phyloP scores from a whole-genome alignment of 768 basidiomycete species.

The Russula sp. region DNA sequence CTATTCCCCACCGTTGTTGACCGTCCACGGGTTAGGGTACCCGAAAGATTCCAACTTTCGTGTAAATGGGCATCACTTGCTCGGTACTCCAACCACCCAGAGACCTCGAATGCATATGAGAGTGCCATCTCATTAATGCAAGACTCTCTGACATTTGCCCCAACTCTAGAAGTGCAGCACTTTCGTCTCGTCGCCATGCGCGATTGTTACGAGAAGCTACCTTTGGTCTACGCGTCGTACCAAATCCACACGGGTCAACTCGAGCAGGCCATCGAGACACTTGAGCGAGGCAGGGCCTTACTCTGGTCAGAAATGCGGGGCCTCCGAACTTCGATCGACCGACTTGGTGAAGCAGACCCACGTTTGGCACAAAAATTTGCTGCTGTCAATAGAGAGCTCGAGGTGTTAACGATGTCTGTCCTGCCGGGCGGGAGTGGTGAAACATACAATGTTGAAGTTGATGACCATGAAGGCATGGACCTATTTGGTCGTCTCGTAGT shows the following conservation, averaged over 20 bases:
- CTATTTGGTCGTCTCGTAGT: not conserved
- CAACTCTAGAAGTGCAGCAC: not conserved
- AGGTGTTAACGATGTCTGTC: not conserved
- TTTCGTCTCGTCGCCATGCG: not conserved
- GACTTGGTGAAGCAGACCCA: not conserved
- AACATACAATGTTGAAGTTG: not conserved
- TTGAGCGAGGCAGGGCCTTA: not conserved
- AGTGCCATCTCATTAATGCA: not conserved
- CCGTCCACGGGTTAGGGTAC: not conserved
- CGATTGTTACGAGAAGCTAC: not conserved
- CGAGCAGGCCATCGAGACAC: not conserved
- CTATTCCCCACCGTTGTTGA: not conserved
- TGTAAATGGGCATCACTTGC: not conserved
- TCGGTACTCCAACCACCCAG: not conserved
- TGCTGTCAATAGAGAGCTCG: not conserved
- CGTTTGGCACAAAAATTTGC: not conserved
- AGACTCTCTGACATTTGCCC: not conserved
- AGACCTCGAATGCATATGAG: not conserved
- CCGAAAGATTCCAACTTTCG: not conserved
- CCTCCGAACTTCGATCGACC: not conserved
- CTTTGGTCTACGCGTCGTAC: not conserved
- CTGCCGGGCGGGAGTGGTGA: not conserved
- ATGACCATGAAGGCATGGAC: not conserved
- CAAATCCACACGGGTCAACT: not conserved
- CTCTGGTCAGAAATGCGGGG: constrained; percentile 2